Conservation (phyloP, 2,329 filamentous ascomycete genomes). For the Trichoderma sp. region DNA sequence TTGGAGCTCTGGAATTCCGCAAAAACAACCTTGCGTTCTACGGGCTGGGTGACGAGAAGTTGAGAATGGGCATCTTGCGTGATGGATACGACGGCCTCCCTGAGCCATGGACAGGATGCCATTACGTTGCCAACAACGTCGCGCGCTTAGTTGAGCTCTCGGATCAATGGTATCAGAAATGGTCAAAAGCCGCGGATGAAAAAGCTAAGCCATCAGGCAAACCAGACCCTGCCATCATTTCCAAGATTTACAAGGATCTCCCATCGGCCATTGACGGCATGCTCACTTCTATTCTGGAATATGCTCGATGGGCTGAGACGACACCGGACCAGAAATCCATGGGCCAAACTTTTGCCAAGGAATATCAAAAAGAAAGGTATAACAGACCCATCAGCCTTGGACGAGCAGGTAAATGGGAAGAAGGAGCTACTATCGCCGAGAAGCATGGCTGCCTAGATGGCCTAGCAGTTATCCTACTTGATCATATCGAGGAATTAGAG, state of each 20-base stretch:
- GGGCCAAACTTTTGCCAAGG: constrained; percentile 48
- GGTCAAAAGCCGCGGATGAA: constrained; percentile 42
- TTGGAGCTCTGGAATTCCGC: constrained; percentile 69
- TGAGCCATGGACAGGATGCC: constrained; percentile 82
- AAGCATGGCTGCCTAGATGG: constrained; percentile 57
- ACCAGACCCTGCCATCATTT: constrained; percentile 44
- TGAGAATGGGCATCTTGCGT: constrained; percentile 65
- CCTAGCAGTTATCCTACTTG: constrained; percentile 57
- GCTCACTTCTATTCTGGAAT: constrained; percentile 55
- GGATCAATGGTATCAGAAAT: constrained; percentile 55
- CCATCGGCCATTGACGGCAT: constrained; percentile 57
- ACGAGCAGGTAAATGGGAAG: constrained; percentile 57
- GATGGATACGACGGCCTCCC: constrained; percentile 69
- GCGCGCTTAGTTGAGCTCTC: constrained; percentile 62
- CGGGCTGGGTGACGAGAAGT: constrained; percentile 66
- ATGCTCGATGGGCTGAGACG: constrained; percentile 51
- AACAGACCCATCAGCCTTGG: constrained; percentile 56
- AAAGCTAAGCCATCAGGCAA: constrained; percentile 36
- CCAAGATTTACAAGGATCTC: constrained; percentile 49
- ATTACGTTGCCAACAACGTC: constrained; percentile 61
- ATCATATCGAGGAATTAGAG: constrained; percentile 50
- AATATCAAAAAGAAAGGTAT: constrained; percentile 53
- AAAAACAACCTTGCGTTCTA: constrained; percentile 69
- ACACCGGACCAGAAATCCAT: constrained; percentile 47
- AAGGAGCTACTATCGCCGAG: constrained; percentile 59